A percentile compares a stretch with the other conserved stretches of the same genome.
Conservation (phyloP, 2,329 filamentous ascomycete genomes). For the Trichophyton schoenleinii region DNA sequence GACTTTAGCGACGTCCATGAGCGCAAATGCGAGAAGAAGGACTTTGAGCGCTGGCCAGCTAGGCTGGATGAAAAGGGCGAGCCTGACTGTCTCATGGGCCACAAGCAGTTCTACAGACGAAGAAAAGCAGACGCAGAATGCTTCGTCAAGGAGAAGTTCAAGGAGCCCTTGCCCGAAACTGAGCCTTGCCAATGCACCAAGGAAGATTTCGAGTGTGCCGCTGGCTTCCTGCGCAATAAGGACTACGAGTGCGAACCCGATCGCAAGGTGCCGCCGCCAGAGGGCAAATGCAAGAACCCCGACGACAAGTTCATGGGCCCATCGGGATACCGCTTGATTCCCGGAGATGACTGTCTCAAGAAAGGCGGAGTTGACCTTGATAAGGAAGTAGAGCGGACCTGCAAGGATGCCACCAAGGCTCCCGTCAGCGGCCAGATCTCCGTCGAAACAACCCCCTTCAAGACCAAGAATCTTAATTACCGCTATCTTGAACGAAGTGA, state of each 20-base stretch:
- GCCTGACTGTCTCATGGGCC: constrained; percentile 86
- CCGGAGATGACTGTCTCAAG: constrained; percentile 61
- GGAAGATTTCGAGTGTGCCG: constrained; percentile 90
- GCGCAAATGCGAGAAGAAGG: constrained; percentile 58
- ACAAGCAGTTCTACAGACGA: constrained; percentile 74
- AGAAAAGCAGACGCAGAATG: constrained; percentile 82
- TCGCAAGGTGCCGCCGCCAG: constrained; percentile 51
- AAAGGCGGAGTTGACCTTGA: constrained; percentile 54
- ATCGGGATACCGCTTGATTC: constrained; percentile 86
- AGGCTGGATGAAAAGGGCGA: constrained; percentile 67
- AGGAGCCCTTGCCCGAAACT: constrained; percentile 57
- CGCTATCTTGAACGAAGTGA: constrained; percentile 71
- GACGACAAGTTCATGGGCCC: constrained; percentile 68
- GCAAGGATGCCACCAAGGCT: constrained; percentile 48
- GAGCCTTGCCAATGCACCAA: constrained; percentile 70
- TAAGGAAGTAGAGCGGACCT: constrained; percentile 60
- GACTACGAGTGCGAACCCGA: constrained; percentile 53
- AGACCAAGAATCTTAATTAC: constrained; percentile 46
- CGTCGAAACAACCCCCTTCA: constrained; percentile 49
- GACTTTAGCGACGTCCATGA: constrained; percentile 76
- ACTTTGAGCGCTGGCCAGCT: constrained; percentile 83
- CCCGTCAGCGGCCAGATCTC: constrained; percentile 54
- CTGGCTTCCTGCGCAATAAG: constrained; percentile 64
- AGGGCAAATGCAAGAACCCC: constrained; percentile 59
- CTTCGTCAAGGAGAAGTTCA: constrained; percentile 76